Base-by-base conservation (phyloP, 805 yeast genomes). In the Teunomyces barrocoloradensis region DNA sequence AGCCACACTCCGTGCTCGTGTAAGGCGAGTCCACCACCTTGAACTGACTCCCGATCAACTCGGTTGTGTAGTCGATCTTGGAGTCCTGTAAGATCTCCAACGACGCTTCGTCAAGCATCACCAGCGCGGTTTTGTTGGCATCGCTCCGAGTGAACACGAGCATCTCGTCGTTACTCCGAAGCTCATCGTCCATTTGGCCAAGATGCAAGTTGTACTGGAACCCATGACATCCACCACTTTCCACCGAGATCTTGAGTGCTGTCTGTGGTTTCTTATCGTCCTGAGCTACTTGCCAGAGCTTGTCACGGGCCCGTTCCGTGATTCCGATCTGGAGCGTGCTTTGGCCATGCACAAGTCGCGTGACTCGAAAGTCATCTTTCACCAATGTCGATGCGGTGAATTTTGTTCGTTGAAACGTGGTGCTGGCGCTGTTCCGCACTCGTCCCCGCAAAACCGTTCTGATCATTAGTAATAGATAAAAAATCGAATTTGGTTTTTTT, bases 191-290 rank as follows among this genome's bases (percentile, higher is more conserved):
- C 37, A 70, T 54, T 49, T 78, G 76, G 3, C 82, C 75, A 39
- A 94, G 73, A 45, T 81, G 78, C 59, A 94, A 71, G 53, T 85
- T 78, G 61, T 94, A 94, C 66, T 94, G 98, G 67, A 89, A 94
- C 15, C 99, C 99, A 65, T 94, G 99, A 64, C 99, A 94, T 1
- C 99, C 99, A 7, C 99, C 99, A 59, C 96, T 86, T 57, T 90
- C 97, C 7, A 94, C 97, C 10, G 75, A 70, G 3, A 92, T 80
- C 44, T 86, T 73, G 15, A 92, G 69, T 0, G 89, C 89, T n/a
- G 82, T 58, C 29, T 81, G 69, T 0, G 81, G 80, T 45, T 84
- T 78, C 6, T 69, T 54, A 47, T 88, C 95, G 7, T 70, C 72
- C 5, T 61, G 55, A 10, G 81, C 75, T 7, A 89, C 75, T 3